Base-by-base conservation (phyloP, 805 yeast genomes). In the Suhomyces vadensis region DNA sequence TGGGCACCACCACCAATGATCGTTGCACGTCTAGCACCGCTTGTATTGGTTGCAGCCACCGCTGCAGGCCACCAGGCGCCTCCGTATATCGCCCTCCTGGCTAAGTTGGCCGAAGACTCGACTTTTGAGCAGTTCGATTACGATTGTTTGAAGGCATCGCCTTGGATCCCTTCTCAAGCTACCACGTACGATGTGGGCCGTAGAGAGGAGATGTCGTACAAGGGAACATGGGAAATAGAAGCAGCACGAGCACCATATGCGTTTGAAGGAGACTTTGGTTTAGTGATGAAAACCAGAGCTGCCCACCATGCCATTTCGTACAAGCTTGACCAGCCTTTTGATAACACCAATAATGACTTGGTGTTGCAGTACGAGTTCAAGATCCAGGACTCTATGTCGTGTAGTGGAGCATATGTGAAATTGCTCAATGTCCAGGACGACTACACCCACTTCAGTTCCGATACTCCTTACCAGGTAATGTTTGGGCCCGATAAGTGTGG, bases 401-500 rank as follows among this genome's bases (percentile, higher is more conserved):
- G 97, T 66, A 95, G 96, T 39, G 97, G 97, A 43, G 92, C 95
- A 1, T 91, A 90, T 66, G 63, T 91, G 52, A 91, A 91, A 70
- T 70, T 91, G 36, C 65, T 91, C 43, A 71, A 81, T 36, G 61
- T 63, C 2, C 64, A 65, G 8, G 71, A 60, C 1, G 64, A 60
- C 43, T 71, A 67, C 26, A 60, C 64, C 31, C 77, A 78, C 47
- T 85, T 89, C 70, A 73, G 70, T 51, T 77, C 79, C 48, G 81
- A 74, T 21, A 76, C 95, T 3, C 87, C 90, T 2, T 88, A 85
- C 67, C 89, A 85, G 63, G 68, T 91, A 51, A 85, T 91, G 92
- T 91, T 91, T 69, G 97, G 97, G 16, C 97, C 97, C 35, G 97
- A 91, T 65, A 81, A 78, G 61, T 91, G 97, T 68, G 96, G 95